Evolutionary conservation across 2,329 filamentous ascomycete genomes (phyloP), one percentile per base, ranked within the genome.

Genomic region (Clonostachys byssicola): DNA sequence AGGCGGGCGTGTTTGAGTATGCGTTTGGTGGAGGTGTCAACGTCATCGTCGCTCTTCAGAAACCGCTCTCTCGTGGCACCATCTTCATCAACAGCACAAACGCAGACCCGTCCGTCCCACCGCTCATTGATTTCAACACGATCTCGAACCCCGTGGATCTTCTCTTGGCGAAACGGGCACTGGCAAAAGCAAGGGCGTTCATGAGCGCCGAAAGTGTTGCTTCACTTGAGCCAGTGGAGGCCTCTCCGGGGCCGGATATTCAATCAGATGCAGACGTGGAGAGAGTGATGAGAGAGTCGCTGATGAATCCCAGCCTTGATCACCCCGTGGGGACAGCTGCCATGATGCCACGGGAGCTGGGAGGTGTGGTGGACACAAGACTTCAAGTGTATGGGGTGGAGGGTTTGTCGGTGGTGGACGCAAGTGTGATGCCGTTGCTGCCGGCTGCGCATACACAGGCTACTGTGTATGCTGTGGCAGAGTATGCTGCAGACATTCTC

Each of bases 321-420:
- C 45, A 60, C 47, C 54, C 59, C 34, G 58, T 54, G 48, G 58
- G 55, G 2, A 62, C 59, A 6, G 61, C 61, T 34, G 56, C 60
- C 1, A 66, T 67, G 64, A 53, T 67, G 48, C 62, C 61, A 2
- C 49, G 51, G 38, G 54, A 58, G 13, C 52, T 59, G 36, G 63
- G 64, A 5, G 64, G 66, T 12, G 65, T 69, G 17, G 64, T 70
- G 2, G 60, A 63, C 42, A 50, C 54, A 6, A 50, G 55, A 14
- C 48, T 68, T 44, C 55, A 50, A 39, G 65, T 70, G 6, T 63
- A 67, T 42, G 64, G 65, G 3, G 56, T 64, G 8, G 51, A 58
- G 20, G 56, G 57, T 7, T 47, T 70, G 34, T 59, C 66, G 17
- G 56, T 70, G n/a, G 59, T 68, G 0, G 64, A 70, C 52, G 59